Base-by-base conservation (phyloP, 139 green algal species). In the Asterochloris erici region DNA sequence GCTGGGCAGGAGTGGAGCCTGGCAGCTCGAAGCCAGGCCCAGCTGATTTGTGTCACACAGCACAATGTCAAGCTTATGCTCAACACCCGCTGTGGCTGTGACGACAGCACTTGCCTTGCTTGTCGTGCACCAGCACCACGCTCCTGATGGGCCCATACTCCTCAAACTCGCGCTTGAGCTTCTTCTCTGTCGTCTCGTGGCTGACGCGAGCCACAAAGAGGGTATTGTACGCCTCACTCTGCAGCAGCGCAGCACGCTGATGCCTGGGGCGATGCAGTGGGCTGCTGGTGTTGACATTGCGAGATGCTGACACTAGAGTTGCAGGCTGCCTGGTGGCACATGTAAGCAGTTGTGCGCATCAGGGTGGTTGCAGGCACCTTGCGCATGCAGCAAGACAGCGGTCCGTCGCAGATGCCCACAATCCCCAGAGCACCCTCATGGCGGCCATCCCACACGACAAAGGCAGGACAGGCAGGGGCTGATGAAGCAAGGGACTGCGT, bases 171-270 rank as follows among this genome's bases (percentile, higher is more conserved):
- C 92, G 84, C 19, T 82, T 82, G 78, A 98, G 82, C 86, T 93
- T 93, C 78, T 93, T 91, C 78, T 98, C 94, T 2, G 90, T 96
- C 0, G 95, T 90, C 14, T 96, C 93, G 76, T 92, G 95, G 73
- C 90, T 93, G 27, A 98, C 86, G 9, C 91, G 88, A 14, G 82
- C 86, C 16, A 98, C 88, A 86, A 98, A 94, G 4, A 98, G 89
- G 13, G 95, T 98, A 78, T 97, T 97, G 89, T 93, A 98, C 4
- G 95, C 89, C 63, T 98, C 95, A 26, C 94, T 92, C 91, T 96
- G 89, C 71, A 73, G 4, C 54, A 66, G 24, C 21, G 12, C 38
- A 54, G 38, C 38, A 54, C 38, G 38, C 38, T 54, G 38, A 6
- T 54, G 38, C 38, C 38, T 54, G 38, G 6, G 6, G 38, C 6